phyloP scores from a whole-genome alignment of 2,329 filamentous ascomycete species.

The Colletotrichum zoysiae region DNA sequence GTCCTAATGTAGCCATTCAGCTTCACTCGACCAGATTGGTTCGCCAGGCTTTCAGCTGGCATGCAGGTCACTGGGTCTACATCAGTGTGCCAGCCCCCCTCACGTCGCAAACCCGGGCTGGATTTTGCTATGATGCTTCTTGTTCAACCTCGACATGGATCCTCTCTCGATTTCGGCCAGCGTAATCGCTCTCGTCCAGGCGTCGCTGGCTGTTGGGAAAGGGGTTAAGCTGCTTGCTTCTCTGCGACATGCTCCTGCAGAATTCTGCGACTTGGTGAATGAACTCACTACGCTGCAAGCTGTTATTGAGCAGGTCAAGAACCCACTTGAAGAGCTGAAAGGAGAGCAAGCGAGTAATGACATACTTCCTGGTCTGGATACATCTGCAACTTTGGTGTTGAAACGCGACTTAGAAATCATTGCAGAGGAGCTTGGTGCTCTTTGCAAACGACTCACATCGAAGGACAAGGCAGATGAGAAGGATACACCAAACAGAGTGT shows the following conservation, averaged over 20 bases:
- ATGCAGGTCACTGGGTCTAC: not conserved
- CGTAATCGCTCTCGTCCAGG: constrained; percentile 20
- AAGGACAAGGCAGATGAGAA: not conserved
- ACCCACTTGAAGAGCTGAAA: constrained; percentile 1
- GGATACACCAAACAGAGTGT: constrained; percentile 5
- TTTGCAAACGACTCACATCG: constrained; percentile 13
- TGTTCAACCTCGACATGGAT: constrained; percentile 2
- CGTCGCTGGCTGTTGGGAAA: constrained; percentile 9
- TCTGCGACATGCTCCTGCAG: constrained; percentile 18
- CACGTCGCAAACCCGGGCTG: not conserved
- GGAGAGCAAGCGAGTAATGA: not conserved
- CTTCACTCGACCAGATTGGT: not conserved
- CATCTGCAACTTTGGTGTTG: constrained; percentile 3
- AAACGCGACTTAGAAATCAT: constrained; percentile 4
- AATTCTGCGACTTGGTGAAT: constrained; percentile 23
- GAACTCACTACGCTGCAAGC: constrained; percentile 5
- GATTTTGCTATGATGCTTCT: not conserved
- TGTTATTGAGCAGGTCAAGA: constrained; percentile 17
- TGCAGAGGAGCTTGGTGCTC: not conserved
- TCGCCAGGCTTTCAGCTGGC: constrained; percentile 17
- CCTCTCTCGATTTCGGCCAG: constrained; percentile 16
- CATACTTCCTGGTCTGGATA: not conserved
- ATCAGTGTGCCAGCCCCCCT: not conserved
- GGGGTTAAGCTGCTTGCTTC: constrained; percentile 14
- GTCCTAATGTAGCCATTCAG: not conserved